phyloP scores from a whole-genome alignment of 2,329 filamentous ascomycete genomes.

The Colletotrichum lini region DNA sequence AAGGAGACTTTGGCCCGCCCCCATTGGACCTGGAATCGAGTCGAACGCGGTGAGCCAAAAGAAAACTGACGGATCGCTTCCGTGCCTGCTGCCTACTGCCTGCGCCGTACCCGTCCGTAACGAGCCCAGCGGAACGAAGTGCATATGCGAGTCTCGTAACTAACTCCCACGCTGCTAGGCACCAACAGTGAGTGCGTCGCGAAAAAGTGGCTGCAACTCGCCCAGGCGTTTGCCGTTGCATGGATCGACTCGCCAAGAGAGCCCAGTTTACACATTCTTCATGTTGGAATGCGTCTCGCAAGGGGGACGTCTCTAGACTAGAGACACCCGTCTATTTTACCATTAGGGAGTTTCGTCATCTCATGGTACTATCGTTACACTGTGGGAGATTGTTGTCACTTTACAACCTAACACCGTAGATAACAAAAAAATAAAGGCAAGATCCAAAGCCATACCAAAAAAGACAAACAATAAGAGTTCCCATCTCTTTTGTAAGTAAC shows the following conservation, averaged over 20 bases:
- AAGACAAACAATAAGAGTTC: background rate
- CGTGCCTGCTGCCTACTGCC: background rate
- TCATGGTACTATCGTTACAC: slow-evolving; percentile 40
- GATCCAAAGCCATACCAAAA: slow-evolving; percentile 6
- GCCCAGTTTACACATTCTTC: too few species aligned
- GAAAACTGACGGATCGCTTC: background rate
- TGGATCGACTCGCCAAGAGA: too few species aligned
- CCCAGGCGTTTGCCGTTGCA: background rate
- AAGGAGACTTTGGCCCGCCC: background rate
- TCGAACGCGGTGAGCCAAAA: background rate
- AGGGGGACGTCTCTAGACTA: background rate
- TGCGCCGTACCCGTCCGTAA: background rate
- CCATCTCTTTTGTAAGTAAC: slow-evolving; percentile 3
- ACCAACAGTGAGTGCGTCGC: background rate
- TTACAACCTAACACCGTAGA: slow-evolving; percentile 23
- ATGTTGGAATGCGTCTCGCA: background rate
- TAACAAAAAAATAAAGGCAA: background rate
- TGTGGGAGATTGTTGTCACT: slow-evolving; percentile 34
- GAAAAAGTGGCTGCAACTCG: background rate
- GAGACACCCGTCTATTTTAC: slow-evolving; percentile 30
- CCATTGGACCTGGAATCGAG: background rate
- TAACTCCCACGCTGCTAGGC: background rate
- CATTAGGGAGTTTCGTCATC: slow-evolving; percentile 38
- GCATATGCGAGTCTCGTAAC: slow-evolving; percentile 20
- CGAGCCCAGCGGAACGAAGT: background rate